Conservation (phyloP, 164 flowering plant species). For the Macadamia tetraphylla region DNA sequence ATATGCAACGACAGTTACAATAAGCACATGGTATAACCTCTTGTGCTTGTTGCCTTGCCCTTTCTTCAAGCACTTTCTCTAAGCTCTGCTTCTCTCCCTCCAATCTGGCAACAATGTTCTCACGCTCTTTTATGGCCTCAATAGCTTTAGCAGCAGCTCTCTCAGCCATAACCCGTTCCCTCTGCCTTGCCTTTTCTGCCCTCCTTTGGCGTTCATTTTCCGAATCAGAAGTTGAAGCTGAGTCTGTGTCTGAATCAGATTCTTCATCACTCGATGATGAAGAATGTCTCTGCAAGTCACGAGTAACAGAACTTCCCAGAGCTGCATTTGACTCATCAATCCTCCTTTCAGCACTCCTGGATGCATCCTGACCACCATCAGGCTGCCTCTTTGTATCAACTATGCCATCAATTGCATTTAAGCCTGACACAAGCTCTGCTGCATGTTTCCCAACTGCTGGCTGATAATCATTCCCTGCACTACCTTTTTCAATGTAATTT, state of each 20-base stretch:
- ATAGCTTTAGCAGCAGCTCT: conserved; percentile 77
- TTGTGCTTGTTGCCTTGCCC: conserved; percentile 78
- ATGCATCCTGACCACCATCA: conserved; percentile 13
- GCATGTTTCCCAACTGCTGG: background rate
- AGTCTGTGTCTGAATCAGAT: conserved; percentile 62
- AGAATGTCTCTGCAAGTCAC: conserved; percentile 26
- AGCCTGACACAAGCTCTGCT: background rate
- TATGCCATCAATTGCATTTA: conserved; percentile 19
- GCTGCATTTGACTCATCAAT: conserved; percentile 14
- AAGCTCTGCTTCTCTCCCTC: conserved; percentile 95
- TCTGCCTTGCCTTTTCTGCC: conserved; percentile 57
- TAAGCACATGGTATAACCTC: conserved; percentile 48
- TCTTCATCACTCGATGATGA: conserved; percentile 41
- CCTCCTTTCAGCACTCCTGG: conserved; percentile 12
- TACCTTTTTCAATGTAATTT: background rate
- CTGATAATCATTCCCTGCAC: conserved; percentile 8
- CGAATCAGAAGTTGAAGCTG: conserved; percentile 64
- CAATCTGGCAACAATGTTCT: conserved; percentile 74
- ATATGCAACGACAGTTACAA: conserved; percentile 2
- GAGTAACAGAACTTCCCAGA: conserved; percentile 20
- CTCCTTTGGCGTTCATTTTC: conserved; percentile 62
- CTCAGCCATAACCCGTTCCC: conserved; percentile 69
- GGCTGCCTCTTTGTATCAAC: conserved; percentile 22
- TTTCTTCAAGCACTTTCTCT: conserved; percentile 89
- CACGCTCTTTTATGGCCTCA: conserved; percentile 73